Evolutionary conservation across 2,329 filamentous ascomycete species (phyloP), one percentile per base, ranked within the genome.

Genomic region (Colletotrichum liriopes): DNA sequence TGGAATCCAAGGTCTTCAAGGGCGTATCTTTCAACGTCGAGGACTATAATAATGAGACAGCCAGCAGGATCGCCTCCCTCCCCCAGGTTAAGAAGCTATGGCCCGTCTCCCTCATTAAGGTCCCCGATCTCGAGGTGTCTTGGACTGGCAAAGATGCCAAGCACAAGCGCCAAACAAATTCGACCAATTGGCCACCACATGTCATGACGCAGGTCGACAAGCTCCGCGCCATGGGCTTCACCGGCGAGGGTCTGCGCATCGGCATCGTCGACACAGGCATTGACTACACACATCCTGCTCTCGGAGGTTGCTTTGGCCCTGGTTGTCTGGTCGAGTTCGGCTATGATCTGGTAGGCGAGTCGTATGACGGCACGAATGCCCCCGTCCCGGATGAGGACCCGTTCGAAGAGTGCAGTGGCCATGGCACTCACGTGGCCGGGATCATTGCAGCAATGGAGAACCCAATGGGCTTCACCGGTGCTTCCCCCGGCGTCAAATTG

Each of bases 171-270:
- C 67, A 72, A 16, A 23, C 72, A 12, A 66, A 74, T 16, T 51
- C 58, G 32, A 84, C 87, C 0, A 86, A 84, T 70, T 81, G 71
- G 71, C 66, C 84, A n/a, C 83, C 88, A 3, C 88, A 90, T 58
- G 77, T 87, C 71, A 89, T 89, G 86, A 89, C 87, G 1, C 87
- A 89, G 78, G 84, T 90, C 29, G 85, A 88, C 77, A 84, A 86
- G 81, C 80, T 90, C 47, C 83, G 82, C 32, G 84, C 83, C 12
- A 77, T 85, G 71, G 87, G 87, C 0, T 75, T 86, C 69, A 85
- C 82, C 0, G 88, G 88, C 41, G 83, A 83, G 73, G 87, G 87
- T 12, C 80, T 89, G 78, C 87, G 86, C 69, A 81, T 90, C 77
- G 88, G 81, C 45, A 80, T 90, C 9, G 81, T 90, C 35, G 88